Evolutionary conservation across 2,329 filamentous ascomycete species (phyloP), one percentile per base, ranked within the genome.

Genomic region (Sporothrix sp.): DNA sequence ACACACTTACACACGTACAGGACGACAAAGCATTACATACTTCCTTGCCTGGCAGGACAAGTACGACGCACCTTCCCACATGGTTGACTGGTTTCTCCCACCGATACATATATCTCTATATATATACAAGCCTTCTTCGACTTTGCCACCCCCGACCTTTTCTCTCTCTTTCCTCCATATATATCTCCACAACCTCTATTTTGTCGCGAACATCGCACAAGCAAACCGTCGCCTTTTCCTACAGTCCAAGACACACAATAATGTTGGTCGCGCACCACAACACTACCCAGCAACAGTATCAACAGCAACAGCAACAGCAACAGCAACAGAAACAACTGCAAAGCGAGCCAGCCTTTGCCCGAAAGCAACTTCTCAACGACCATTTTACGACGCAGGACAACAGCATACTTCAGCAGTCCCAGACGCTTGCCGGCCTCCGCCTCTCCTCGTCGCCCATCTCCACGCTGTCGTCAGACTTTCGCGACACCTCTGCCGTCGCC

Each of bases 401-500:
- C 52, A 50, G 54, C 48, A 54, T 30, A 46, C 58, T 18, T 32
- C 13, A 42, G 10, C n/a, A n/a, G n/a, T n/a, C n/a, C n/a, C n/a
- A n/a, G n/a, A n/a, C n/a, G n/a, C n/a, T n/a, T n/a, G n/a, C n/a
- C 58, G 61, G 53, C 48, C 52, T 27, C 57, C 60, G 61, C 54
- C 32, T 58, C 44, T 58, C 62, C 1, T 63, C 62, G 10, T 64
- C 64, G 13, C 60, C 63, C 8, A 49, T 55, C 37, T 61, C 62
- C 36, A 14, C 56, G 56, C 16, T 42, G 14, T 52, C 53, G 52
- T 56, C 62, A 50, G 54, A 66, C 51, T 62, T 65, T 9, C 59
- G 63, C 28, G 60, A 68, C 49, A 62, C 66, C 52, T 64, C 60
- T 52, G 56, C 65, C 32, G 59, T 60, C 32, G 51, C 52, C 42